These are phyloP conservation scores for Sporisorium scitamineum DNA, from an alignment of 1,284 basidiomycete species.

Conservation along the genomic window DNA sequence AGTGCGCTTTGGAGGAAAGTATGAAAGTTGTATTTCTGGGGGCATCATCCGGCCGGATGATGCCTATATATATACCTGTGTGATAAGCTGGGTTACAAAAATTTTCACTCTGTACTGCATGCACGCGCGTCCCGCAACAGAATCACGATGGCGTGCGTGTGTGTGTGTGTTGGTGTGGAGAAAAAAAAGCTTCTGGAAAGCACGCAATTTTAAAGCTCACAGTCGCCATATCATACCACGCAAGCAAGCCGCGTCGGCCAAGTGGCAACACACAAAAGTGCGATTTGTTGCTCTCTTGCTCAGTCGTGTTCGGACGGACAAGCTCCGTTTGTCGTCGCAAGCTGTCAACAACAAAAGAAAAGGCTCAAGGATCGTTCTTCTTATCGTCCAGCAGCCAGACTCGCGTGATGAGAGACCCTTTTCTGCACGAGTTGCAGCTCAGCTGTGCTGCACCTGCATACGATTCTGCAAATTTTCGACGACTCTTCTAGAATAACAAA, in stretches of 20 bases:
- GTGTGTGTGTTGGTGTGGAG: slow-evolving; percentile 12
- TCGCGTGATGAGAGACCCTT: slow-evolving; percentile 14
- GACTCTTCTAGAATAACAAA: not conserved
- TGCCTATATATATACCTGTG: too few relatives aligned
- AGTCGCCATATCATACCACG: slow-evolving; percentile 1
- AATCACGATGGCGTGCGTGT: slow-evolving; percentile 7
- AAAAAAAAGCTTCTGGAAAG: slow-evolving; percentile 4
- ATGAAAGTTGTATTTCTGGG: too few relatives aligned
- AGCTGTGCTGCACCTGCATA: slow-evolving; percentile 4
- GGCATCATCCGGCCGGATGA: too few relatives aligned
- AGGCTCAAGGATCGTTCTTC: slow-evolving; percentile 5
- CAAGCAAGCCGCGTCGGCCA: slow-evolving; percentile 4
- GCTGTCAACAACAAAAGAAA: too few relatives aligned
- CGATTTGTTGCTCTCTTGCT: not conserved
- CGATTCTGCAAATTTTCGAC: not conserved
- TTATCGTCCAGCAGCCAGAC: not conserved
- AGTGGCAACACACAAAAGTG: not conserved
- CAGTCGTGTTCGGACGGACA: not conserved
- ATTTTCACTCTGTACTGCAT: too few relatives aligned
- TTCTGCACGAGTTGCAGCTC: slow-evolving; percentile 20
- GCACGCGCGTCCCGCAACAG: too few relatives aligned
- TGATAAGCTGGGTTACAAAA: too few relatives aligned
- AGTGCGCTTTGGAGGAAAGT: too few relatives aligned
- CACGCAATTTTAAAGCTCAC: slow-evolving; percentile 33
- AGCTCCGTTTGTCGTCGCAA: slow-evolving; percentile 6